Conservation (phyloP, 2,329 filamentous ascomycete genomes). For the Akanthomyces uredinophilus region DNA sequence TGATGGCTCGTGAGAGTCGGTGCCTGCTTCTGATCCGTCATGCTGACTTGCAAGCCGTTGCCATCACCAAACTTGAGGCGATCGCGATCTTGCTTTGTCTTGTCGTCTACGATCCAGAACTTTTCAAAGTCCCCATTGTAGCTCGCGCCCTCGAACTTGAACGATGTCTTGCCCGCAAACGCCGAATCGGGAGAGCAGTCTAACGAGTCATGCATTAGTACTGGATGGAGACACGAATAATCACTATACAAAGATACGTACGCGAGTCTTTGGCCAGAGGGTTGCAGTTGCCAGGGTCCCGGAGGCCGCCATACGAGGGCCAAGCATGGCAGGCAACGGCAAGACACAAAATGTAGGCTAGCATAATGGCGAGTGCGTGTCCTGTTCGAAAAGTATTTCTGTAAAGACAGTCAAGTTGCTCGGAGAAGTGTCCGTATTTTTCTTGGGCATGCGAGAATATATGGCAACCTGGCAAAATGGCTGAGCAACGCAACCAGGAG, state of each 20-base stretch:
- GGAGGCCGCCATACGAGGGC: constrained; percentile 11
- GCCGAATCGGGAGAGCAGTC: constrained; percentile 62
- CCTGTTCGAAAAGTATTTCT: neutral
- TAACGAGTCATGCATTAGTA: constrained; percentile 8
- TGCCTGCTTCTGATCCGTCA: constrained; percentile 51
- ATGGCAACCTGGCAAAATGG: neutral
- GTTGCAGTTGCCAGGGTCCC: constrained; percentile 14
- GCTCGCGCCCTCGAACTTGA: constrained; percentile 61
- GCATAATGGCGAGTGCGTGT: neutral
- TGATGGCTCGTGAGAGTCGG: constrained; percentile 63
- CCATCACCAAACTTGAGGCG: constrained; percentile 23
- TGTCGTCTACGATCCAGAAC: constrained; percentile 31
- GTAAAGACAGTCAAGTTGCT: neutral
- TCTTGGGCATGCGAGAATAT: neutral
- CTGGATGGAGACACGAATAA: neutral
- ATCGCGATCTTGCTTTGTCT: constrained; percentile 23
- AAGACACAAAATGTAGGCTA: constrained; percentile 1
- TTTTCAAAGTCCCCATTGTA: constrained; percentile 33
- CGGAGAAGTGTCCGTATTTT: neutral
- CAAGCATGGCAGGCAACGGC: constrained; percentile 4
- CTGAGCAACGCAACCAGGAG: neutral
- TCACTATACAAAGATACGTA: constrained; percentile 11
- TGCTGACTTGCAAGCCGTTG: constrained; percentile 40
- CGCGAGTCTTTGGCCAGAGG: constrained; percentile 23
- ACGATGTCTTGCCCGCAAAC: constrained; percentile 44